Evolutionary conservation across 768 basidiomycete species (phyloP).

Genomic region (Galerina sulciceps): DNA sequence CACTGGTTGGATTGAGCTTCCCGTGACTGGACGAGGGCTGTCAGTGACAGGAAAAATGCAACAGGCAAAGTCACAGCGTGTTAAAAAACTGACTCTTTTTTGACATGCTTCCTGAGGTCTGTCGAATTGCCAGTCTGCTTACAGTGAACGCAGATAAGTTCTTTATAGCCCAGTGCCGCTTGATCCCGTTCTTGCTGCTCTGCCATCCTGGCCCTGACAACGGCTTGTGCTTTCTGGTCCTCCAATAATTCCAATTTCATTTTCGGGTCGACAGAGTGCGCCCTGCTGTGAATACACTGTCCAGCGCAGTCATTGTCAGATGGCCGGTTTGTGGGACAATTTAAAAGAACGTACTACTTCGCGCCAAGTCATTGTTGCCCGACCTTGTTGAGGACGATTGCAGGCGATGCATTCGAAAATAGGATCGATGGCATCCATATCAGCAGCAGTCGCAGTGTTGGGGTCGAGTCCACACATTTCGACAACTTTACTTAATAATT

Average conservation of each 20-base stretch:
- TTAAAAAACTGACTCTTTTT: neutral
- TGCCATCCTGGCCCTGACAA: neutral
- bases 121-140: neutral
- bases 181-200: neutral
- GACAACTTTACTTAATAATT: neutral
- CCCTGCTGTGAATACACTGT: neutral
- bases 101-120: neutral
- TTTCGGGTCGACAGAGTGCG: neutral
- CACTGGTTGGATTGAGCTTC: neutral
- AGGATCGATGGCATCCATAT: conserved; percentile 3
- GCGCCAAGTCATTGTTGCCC: conserved; percentile 6
- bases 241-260: neutral
- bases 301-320: neutral
- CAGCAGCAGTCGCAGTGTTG: neutral
- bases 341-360: conserved; percentile 3
- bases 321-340: too few species aligned
- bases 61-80: too few species aligned
- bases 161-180: neutral
- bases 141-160: neutral
- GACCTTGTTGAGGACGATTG: neutral
- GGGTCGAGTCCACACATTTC: conserved; percentile 5
- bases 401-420: conserved; percentile 8
- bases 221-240: neutral
- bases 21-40: neutral
- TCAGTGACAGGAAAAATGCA: neutral